Base-by-base conservation (phyloP, 164 flowering plant species). In the Magnolia sinica region DNA sequence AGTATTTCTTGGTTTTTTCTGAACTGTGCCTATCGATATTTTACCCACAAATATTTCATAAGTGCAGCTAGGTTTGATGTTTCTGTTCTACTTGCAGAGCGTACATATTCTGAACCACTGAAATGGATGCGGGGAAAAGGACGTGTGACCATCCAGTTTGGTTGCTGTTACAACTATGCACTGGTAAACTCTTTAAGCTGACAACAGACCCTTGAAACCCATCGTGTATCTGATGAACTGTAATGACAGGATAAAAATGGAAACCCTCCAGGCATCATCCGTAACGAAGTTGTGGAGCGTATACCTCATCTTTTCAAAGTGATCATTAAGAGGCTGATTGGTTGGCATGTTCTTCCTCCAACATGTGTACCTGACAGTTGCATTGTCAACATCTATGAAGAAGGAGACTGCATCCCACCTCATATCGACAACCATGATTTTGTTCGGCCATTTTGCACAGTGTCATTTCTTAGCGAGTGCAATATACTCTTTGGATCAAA, bases 121-220 rank as follows among this genome's bases (percentile, higher is more conserved):
- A 94, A 91, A 86, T 94, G 98, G 98, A 96, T 92, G 98, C 90
- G 86, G 77, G 99, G 99, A 52, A 96, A 96, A 79, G 97, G 99
- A 19, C 94, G 97, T 20, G 87, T 88, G 45, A 96, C 99, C 69
- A 88, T 96, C 63, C 99, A 96, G 61, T 96, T 96, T 81, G 99
- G 99, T 70, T 96, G 98, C 83, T 96, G 99, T 78, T 96, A 96
- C 79, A 96, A 92, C 77, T 96, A 96, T 85, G 95, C 98, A 50
- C 51, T 75, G 49, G 99, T 92, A 84, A 84, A 51, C 52, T 80
- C 27, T 76, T 64, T 50, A 50, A 29, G 27, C 20, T 16, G 7
- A 10, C 0, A 68, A n/a, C 13, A 11, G 24, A 70, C 50, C 16
- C 58, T n/a, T 50, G 61, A 55, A 9, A 55, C 16, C 18, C 16